Evolutionary conservation across 345 rosid genomes (phyloP).

Genomic region (Salix viminalis): DNA sequence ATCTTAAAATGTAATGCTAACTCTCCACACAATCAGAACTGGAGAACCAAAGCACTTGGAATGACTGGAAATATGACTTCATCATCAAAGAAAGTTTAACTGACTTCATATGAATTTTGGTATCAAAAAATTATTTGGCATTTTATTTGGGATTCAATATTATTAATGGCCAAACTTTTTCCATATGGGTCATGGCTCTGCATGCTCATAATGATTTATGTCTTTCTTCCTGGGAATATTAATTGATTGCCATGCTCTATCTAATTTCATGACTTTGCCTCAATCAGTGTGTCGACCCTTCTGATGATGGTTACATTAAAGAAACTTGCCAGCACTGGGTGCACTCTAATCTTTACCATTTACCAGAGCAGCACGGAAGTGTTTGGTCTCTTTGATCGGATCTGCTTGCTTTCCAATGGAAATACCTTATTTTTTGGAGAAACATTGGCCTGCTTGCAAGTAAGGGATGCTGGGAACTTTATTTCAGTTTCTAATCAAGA

Average conservation of each 20-base stretch:
- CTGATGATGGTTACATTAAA: constrained; percentile 98
- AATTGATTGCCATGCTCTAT: background rate
- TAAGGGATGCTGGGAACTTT: constrained; percentile 14
- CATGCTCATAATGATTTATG: background rate
- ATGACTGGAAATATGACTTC: background rate
- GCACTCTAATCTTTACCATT: constrained; percentile 87
- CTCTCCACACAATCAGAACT: background rate
- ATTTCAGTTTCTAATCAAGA: constrained; percentile 6
- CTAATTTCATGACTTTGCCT: constrained; percentile 8
- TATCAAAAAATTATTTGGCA: background rate
- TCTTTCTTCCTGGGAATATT: constrained; percentile 1
- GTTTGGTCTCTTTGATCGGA: constrained; percentile 96
- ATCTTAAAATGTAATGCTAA: background rate
- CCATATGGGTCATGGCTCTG: background rate
- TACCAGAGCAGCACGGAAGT: constrained; percentile 97
- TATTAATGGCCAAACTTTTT: background rate
- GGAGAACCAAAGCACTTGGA: background rate
- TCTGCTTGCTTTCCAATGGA: constrained; percentile 96
- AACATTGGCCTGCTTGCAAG: constrained; percentile 98
- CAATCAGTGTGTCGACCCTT: constrained; percentile 84
- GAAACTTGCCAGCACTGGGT: constrained; percentile 95
- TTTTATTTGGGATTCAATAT: background rate
- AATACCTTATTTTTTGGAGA: constrained; percentile 95
- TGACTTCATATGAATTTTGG: background rate
- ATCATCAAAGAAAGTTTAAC: background rate